These are phyloP conservation scores for Babesia caballi DNA, from an alignment of 169 alveolate genomes.

Conservation along the genomic window DNA sequence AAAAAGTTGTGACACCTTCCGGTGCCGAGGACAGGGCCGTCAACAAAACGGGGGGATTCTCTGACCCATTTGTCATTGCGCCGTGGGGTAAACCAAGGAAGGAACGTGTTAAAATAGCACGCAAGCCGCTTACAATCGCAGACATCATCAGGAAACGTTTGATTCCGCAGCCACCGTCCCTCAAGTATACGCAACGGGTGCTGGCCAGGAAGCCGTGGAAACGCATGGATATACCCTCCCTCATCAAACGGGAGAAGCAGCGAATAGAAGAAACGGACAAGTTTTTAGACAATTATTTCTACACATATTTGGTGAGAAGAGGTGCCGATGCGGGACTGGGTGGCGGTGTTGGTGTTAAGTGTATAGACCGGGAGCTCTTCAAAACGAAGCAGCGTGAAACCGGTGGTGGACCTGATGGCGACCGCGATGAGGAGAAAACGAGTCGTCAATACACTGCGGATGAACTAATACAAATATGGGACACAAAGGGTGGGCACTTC, in stretches of 20 bases:
- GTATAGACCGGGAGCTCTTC: background rate
- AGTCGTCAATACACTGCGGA: background rate
- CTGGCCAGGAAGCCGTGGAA: constrained; percentile 44
- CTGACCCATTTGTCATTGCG: too few relatives aligned
- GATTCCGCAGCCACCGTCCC: constrained; percentile 50
- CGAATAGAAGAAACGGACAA: constrained; percentile 2
- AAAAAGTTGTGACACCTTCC: background rate
- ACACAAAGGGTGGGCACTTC: constrained; percentile 33
- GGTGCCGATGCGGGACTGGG: constrained; percentile 18
- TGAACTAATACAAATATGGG: constrained; percentile 33
- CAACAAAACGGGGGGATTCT: background rate
- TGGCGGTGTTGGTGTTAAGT: constrained; percentile 5
- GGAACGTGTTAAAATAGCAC: background rate
- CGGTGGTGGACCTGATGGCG: too few relatives aligned
- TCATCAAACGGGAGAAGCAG: constrained; percentile 28
- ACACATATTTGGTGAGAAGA: background rate
- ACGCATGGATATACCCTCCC: constrained; percentile 19
- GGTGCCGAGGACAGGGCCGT: background rate
- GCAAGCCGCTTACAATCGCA: constrained; percentile 10
- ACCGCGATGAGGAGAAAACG: too few relatives aligned
- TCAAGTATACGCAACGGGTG: constrained; percentile 12
- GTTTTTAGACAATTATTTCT: constrained; percentile 26
- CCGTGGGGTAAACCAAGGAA: too few relatives aligned
- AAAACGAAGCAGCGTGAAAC: background rate
- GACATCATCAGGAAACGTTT: constrained; percentile 17